A percentile compares a stretch with the other conserved stretches of the same genome.
phyloP scores from a whole-genome alignment of 257 asterid species.

The Fraxinus excelsior region DNA sequence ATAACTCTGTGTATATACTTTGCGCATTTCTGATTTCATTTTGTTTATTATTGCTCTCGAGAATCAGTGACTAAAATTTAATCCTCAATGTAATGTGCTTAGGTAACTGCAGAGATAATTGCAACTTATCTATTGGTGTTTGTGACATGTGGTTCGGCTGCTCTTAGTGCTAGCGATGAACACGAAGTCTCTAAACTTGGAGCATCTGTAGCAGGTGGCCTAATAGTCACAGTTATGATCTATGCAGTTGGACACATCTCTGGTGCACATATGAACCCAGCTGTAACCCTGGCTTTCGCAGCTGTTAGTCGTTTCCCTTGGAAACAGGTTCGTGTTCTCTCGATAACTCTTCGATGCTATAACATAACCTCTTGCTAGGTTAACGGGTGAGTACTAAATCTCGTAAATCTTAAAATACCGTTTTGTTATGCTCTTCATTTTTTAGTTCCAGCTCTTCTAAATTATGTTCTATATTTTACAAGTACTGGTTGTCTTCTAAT shows the following conservation, averaged over 20 bases:
- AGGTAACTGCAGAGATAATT: conserved; percentile 72
- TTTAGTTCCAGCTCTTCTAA: not conserved
- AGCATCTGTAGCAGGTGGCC: conserved; percentile 83
- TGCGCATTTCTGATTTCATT: not conserved
- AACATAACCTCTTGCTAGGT: not conserved
- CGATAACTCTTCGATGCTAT: no score
- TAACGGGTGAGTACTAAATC: not conserved
- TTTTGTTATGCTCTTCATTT: not conserved
- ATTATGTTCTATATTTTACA: not conserved
- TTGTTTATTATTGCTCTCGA: not conserved
- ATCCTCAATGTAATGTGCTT: not conserved
- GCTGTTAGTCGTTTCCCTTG: conserved; percentile 77
- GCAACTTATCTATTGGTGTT: conserved; percentile 77
- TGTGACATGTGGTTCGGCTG: conserved; percentile 82
- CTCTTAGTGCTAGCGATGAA: conserved; percentile 56
- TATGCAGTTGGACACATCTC: conserved; percentile 93
- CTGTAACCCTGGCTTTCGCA: conserved; percentile 82
- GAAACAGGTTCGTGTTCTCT: conserved; percentile 54
- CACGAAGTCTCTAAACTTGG: conserved; percentile 64
- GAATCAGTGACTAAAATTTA: not conserved
- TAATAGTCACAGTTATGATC: conserved; percentile 84
- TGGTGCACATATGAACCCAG: conserved; percentile 96
- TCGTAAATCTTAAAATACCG: not conserved
- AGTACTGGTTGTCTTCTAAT: not conserved
- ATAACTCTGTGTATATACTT: not conserved